These are phyloP conservation scores for Naegleria lovaniensis DNA, from an alignment of 208 protist genomes.

Conservation along the genomic window DNA sequence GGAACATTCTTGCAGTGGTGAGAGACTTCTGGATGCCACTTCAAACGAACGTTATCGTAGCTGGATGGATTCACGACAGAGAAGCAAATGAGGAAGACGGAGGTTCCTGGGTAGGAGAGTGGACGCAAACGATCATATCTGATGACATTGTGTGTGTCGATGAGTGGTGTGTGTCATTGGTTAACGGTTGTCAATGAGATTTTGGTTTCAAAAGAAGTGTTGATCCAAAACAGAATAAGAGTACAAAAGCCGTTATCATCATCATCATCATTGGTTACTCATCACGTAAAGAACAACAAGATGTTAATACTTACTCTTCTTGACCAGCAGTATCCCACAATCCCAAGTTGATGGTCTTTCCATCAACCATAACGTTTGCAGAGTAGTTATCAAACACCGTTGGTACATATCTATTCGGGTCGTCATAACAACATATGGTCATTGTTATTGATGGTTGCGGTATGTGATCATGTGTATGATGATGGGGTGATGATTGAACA, in stretches of 20 bases:
- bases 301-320: neutral
- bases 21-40: conserved; percentile 37
- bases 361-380: conserved; percentile 65
- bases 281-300: too few species aligned
- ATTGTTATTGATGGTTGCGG: too few species aligned
- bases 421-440: too few species aligned
- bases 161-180: neutral
- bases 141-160: conserved; percentile 51
- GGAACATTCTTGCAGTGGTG: conserved; percentile 41
- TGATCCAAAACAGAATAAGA: too few species aligned
- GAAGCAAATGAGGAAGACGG: conserved; percentile 75
- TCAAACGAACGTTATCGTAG: conserved; percentile 54
- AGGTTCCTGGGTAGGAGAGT: conserved; percentile 73
- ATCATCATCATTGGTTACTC: too few species aligned
- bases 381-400: conserved; percentile 73
- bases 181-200: too few species aligned
- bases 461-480: too few species aligned
- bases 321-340: conserved; percentile 22
- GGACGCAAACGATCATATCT: conserved; percentile 83
- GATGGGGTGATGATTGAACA: too few species aligned
- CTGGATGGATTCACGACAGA: conserved; percentile 54
- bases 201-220: too few species aligned
- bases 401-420: conserved; percentile 46
- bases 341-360: conserved; percentile 45
- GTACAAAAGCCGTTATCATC: neutral